These are phyloP conservation scores for Rosa chinensis DNA, from an alignment of 306 rosid species.

Conservation along the genomic window DNA sequence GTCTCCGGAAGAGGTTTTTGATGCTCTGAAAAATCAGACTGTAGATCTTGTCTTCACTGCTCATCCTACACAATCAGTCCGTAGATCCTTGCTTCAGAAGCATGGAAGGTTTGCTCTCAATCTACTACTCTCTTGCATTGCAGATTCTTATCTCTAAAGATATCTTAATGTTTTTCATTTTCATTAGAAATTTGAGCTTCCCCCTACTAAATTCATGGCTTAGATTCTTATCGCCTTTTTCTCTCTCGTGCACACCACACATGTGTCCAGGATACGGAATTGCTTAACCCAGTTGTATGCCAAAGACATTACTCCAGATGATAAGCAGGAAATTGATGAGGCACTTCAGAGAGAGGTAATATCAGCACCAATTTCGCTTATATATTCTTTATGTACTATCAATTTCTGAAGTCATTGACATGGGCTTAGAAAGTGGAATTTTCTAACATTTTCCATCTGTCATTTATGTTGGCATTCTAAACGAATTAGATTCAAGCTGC, in stretches of 20 bases:
- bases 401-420: not conserved
- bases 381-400: not conserved
- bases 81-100: conserved; percentile 97
- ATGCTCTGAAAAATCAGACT: conserved; percentile 95
- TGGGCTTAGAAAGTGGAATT: not conserved
- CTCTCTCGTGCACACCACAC: not conserved
- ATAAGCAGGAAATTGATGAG: conserved; percentile 97
- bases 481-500: conserved; percentile 99
- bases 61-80: conserved; percentile 96
- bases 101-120: conserved; percentile 74
- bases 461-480: conserved; percentile 13
- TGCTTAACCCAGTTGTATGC: conserved; percentile 78
- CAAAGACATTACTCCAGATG: conserved; percentile 97
- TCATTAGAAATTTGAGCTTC: not conserved
- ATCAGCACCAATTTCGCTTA: conserved; percentile 22
- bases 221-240: conserved; percentile 3
- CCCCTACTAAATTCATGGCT: not conserved
- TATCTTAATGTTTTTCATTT: not conserved
- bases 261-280: conserved; percentile 65
- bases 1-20: conserved; percentile 94
- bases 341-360: conserved; percentile 92
- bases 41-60: conserved; percentile 96
- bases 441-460: not conserved
- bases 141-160: not conserved
- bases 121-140: conserved; percentile 5